Evolutionary conservation across 2,329 filamentous ascomycete species (phyloP).

Genomic region (Alternaria incomplexa): DNA sequence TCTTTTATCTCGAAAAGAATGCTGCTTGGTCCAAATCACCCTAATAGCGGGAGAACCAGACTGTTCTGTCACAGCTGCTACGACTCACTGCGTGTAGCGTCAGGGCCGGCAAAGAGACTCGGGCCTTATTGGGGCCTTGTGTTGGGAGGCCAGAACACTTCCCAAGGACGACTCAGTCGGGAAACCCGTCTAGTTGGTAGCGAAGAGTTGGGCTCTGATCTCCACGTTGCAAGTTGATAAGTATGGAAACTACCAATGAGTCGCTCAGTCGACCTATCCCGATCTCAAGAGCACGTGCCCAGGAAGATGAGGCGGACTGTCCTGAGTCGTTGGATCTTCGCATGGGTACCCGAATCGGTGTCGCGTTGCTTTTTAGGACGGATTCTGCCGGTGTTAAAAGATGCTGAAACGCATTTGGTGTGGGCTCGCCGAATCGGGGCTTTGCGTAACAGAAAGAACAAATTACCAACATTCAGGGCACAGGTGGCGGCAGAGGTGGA

Average conservation of each 20-base stretch:
- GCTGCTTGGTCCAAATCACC: not conserved
- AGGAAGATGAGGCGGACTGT: conserved; percentile 1
- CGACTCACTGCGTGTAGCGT: not conserved
- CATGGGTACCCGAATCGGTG: conserved; percentile 13
- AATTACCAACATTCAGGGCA: conserved; percentile 4
- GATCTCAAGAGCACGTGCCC: conserved; percentile 16
- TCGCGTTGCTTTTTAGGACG: conserved; percentile 5
- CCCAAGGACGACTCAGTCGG: not conserved
- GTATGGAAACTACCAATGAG: conserved; percentile 9
- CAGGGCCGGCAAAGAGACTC: not conserved
- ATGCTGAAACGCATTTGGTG: conserved; percentile 20
- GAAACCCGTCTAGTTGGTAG: not conserved
- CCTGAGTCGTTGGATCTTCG: conserved; percentile 17
- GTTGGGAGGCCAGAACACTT: not conserved
- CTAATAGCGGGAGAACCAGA: not conserved
- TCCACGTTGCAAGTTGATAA: not conserved
- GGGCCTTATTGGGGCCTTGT: not conserved
- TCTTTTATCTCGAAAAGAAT: not conserved
- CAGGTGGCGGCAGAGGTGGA: conserved; percentile 1
- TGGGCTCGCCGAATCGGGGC: conserved; percentile 15
- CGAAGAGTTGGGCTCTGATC: not conserved
- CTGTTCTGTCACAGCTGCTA: not conserved
- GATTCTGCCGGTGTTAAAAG: conserved; percentile 7
- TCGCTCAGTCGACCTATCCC: conserved; percentile 1
- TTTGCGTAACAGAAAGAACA: conserved; percentile 1